Evolutionary conservation across 2,329 filamentous ascomycete species (phyloP), one percentile per base, ranked within the genome.

Genomic region (Trichoderma simmonsii): DNA sequence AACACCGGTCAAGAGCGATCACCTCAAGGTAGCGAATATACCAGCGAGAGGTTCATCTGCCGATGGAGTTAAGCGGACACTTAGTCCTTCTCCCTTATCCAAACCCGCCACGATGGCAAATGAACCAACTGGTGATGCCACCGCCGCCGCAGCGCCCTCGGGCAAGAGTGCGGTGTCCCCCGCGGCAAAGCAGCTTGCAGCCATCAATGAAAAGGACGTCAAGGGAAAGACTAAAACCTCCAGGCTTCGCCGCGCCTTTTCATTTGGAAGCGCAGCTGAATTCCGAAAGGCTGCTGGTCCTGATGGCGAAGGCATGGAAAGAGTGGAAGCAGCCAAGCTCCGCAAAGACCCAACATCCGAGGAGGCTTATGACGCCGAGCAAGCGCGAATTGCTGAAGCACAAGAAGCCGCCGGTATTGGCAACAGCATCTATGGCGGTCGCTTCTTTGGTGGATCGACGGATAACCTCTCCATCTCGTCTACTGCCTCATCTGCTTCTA

Each of bases 401-500:
- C 96, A 99, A 81, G 96, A 99, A 83, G 95, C 93, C 73, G 92
- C 90, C 73, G 96, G 96, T 24, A 90, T 99, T 74, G 96, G 96
- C 73, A 94, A 92, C 79, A 96, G 91, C 79, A 99, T 99, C 76
- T 99, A 99, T 80, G 93, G 92, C 28, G 93, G 94, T 15, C 92
- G 92, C 75, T 89, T 95, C 74, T 98, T 98, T 79, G 89, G 94
- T 15, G 89, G 94, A 15, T 99, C 96, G 5, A 98, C 94, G 0
- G 96, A 99, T 82, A 98, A 98, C 76, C 83, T 99, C 59, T 97
- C 94, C 15, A 94, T 97, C 74, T 95, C 93, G 1, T 97, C 94
- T 4, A 97, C 93, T 11, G 93, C 93, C 24, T 97, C 94, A 7
- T 97, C 93, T 24, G 93, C 93, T 39, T 97, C 94, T 34, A 90